phyloP scores from a whole-genome alignment of 192 early-diverging fungal species.

The Tieghemiomyces parasiticus region DNA sequence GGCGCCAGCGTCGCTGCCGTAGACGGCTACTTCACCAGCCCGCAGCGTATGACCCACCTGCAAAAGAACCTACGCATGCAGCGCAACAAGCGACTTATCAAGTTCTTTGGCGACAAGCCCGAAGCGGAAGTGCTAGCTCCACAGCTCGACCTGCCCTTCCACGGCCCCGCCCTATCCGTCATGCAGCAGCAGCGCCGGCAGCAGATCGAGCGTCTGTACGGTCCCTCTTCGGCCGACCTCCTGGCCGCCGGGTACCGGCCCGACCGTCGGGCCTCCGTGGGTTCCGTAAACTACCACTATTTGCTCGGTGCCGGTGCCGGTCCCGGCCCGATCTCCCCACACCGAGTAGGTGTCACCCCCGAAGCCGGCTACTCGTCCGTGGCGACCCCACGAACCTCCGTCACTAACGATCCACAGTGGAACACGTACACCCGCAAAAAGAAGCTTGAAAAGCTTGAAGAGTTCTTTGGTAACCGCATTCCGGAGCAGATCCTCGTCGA shows the following conservation, averaged over 20 bases:
- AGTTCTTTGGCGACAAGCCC: conserved; percentile 52
- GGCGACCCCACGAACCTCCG: conserved; percentile 1
- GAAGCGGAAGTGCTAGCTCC: conserved; percentile 34
- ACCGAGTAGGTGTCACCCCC: no score
- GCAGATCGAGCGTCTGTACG: not conserved
- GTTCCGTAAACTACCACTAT: not conserved
- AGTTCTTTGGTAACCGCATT: conserved; percentile 31
- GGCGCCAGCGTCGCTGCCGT: conserved; percentile 13
- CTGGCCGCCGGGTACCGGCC: not conserved
- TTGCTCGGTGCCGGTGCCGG: not conserved
- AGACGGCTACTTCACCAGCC: conserved; percentile 39
- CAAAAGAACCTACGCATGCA: conserved; percentile 40
- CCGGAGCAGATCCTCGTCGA: not conserved
- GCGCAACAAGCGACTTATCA: conserved; percentile 47
- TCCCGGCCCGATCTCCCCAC: no score
- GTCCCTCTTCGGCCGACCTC: not conserved
- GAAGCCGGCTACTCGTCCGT: not conserved
- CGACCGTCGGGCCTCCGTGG: not conserved
- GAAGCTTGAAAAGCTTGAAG: conserved; percentile 30
- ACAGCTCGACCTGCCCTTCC: conserved; percentile 18
- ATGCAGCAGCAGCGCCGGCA: not conserved
- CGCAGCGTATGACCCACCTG: conserved; percentile 24
- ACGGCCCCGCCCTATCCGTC: not conserved
- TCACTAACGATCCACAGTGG: conserved; percentile 1
- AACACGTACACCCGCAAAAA: conserved; percentile 17